A percentile compares a stretch with the other conserved stretches of the same genome.
These are phyloP conservation scores for Pseudocercospora fuligena DNA, from an alignment of 2,329 filamentous ascomycete genomes.

Conservation along the genomic window DNA sequence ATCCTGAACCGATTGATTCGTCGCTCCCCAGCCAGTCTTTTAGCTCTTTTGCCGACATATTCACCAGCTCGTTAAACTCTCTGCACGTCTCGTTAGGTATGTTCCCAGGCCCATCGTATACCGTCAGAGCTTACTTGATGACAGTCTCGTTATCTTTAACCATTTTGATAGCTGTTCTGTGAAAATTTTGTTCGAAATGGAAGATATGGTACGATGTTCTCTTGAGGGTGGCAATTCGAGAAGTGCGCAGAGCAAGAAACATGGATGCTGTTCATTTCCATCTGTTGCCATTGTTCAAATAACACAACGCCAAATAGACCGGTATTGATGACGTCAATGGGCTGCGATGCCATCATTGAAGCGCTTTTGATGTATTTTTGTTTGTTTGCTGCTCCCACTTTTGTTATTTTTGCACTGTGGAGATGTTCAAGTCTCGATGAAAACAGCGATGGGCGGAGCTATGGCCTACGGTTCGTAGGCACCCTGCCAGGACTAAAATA, in stretches of 20 bases:
- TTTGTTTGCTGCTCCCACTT: too few species aligned
- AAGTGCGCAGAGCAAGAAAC: too few species aligned
- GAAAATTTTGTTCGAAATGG: not conserved
- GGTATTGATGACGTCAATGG: constrained; percentile 14
- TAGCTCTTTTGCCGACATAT: constrained; percentile 67
- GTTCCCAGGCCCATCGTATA: not conserved
- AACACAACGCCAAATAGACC: not conserved
- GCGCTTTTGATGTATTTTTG: not conserved
- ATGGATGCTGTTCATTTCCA: too few species aligned
- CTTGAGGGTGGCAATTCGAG: not conserved
- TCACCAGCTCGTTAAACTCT: constrained; percentile 70
- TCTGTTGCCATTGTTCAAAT: not conserved
- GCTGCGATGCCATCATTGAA: not conserved
- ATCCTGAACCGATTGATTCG: constrained; percentile 64
- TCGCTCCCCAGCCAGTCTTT: constrained; percentile 65
- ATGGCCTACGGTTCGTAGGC: not conserved
- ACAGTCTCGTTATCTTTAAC: constrained; percentile 59
- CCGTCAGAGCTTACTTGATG: constrained; percentile 47
- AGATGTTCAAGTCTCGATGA: too few species aligned
- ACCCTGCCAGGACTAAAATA: not conserved
- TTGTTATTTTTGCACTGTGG: too few species aligned
- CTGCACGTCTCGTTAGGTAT: constrained; percentile 34
- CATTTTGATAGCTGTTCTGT: constrained; percentile 45
- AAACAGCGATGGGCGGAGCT: not conserved
- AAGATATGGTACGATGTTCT: not conserved